phyloP scores from a whole-genome alignment of 805 yeast genomes.

The Nakazawaea sp. region DNA sequence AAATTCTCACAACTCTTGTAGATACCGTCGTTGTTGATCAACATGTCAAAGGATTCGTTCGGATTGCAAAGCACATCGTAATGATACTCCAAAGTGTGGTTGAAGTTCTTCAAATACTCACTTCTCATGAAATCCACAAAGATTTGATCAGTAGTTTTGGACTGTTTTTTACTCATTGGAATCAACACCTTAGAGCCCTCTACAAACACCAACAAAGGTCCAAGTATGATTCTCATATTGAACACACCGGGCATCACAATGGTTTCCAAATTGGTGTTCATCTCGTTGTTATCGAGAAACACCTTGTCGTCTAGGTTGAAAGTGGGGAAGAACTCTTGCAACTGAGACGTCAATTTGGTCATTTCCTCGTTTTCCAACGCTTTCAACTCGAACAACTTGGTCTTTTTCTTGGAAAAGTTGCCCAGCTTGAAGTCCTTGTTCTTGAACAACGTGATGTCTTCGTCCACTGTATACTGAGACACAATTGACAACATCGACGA shows the following conservation, averaged over 20 bases:
- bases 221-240: slow-evolving; percentile 75
- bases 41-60: slow-evolving; percentile 27
- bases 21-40: slow-evolving; percentile 20
- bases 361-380: slow-evolving; percentile 6
- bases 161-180: slow-evolving; percentile 1
- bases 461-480: slow-evolving; percentile 30
- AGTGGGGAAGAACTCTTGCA: slow-evolving; percentile 70
- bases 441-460: slow-evolving; percentile 15
- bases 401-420: slow-evolving; percentile 18
- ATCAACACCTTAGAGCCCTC: slow-evolving; percentile 40
- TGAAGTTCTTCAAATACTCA: slow-evolving; percentile 59
- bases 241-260: slow-evolving; percentile 65
- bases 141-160: slow-evolving; percentile 20
- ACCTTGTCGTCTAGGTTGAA: slow-evolving; percentile 33
- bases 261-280: slow-evolving; percentile 51
- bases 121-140: slow-evolving; percentile 58
- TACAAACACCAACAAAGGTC: slow-evolving; percentile 61
- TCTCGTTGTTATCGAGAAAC: slow-evolving; percentile 51
- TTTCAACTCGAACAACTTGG: slow-evolving; percentile 11
- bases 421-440: slow-evolving; percentile 9
- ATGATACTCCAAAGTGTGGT: slow-evolving; percentile 43
- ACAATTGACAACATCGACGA: slow-evolving; percentile 31
- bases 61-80: slow-evolving; percentile 41
- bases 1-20: slow-evolving; percentile 32
- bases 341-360: slow-evolving; percentile 11